Conservation (phyloP, 805 yeast genomes). For the Wickerhamiella vanderwaltii region DNA sequence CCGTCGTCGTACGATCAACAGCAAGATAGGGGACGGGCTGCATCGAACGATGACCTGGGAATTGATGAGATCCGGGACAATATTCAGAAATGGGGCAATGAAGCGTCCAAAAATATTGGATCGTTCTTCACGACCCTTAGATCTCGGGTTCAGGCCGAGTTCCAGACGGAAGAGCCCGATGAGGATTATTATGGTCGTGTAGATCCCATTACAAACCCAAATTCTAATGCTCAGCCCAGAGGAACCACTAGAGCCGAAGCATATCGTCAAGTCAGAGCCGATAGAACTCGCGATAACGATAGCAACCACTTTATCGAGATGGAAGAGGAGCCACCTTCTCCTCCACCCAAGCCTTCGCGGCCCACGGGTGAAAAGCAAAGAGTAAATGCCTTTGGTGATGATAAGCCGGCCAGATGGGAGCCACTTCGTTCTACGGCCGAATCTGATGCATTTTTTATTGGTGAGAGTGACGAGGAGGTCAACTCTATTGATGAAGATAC, state of each 20-base stretch:
- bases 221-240: too few species aligned
- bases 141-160: slow-evolving; percentile 19
- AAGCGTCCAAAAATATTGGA: slow-evolving; percentile 18
- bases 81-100: slow-evolving; percentile 17
- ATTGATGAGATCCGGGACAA: slow-evolving; percentile 17
- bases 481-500: slow-evolving; percentile 14
- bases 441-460: slow-evolving; percentile 23
- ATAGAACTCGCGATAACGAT: neutral
- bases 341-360: slow-evolving; percentile 12
- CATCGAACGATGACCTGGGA: slow-evolving; percentile 6
- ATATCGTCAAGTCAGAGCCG: slow-evolving; percentile 15
- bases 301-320: slow-evolving; percentile 2
- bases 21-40: neutral
- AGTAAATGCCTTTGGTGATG: slow-evolving; percentile 24
- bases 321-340: slow-evolving; percentile 8
- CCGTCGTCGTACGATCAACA: too few species aligned
- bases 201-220: slow-evolving; percentile 11
- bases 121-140: slow-evolving; percentile 19
- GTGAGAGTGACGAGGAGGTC: slow-evolving; percentile 22
- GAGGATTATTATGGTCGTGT: slow-evolving; percentile 20
- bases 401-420: slow-evolving; percentile 15
- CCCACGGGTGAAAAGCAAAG: slow-evolving; percentile 9
- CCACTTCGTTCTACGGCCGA: slow-evolving; percentile 13
- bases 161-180: slow-evolving; percentile 15
- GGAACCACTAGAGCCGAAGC: slow-evolving; percentile 9